A percentile compares a stretch with the other conserved stretches of the same genome.
Evolutionary conservation across 2,329 filamentous ascomycete species (phyloP).

Genomic region (Aspergillus uvarum): DNA sequence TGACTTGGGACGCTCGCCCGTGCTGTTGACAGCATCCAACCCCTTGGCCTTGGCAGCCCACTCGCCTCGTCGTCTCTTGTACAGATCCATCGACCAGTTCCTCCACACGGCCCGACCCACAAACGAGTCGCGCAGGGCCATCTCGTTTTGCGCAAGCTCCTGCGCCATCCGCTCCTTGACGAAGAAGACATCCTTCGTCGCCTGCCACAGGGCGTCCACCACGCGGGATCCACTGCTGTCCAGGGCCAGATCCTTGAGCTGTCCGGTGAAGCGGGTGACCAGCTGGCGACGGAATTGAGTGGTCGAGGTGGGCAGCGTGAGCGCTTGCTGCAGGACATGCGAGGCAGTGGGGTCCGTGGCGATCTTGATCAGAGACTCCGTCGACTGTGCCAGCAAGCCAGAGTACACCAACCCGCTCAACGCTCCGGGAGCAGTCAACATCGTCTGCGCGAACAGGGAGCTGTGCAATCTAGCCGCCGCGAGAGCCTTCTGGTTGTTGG

Average conservation of each 20-base stretch:
- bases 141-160: slow-evolving; percentile 60
- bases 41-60: slow-evolving; percentile 65
- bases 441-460: slow-evolving; percentile 74
- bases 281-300: slow-evolving; percentile 62
- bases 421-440: slow-evolving; percentile 71
- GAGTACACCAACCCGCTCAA: slow-evolving; percentile 71
- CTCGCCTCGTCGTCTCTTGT: slow-evolving; percentile 61
- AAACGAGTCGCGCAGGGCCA: slow-evolving; percentile 61
- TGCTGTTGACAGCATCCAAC: slow-evolving; percentile 30
- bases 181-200: slow-evolving; percentile 63
- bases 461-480: slow-evolving; percentile 67
- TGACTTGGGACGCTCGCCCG: slow-evolving; percentile 45
- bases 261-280: slow-evolving; percentile 62
- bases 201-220: slow-evolving; percentile 65
- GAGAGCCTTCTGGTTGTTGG: slow-evolving; percentile 38
- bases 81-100: slow-evolving; percentile 73
- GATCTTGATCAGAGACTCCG: slow-evolving; percentile 61
- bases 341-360: slow-evolving; percentile 62
- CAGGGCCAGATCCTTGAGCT: slow-evolving; percentile 60
- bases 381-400: slow-evolving; percentile 61
- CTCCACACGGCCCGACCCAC: slow-evolving; percentile 68
- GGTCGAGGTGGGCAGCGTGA: slow-evolving; percentile 55
- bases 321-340: slow-evolving; percentile 63
- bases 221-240: slow-evolving; percentile 66
- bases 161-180: slow-evolving; percentile 67